These are phyloP conservation scores for Plasmodium adleri DNA, from an alignment of 169 alveolate species.

Conservation along the genomic window DNA sequence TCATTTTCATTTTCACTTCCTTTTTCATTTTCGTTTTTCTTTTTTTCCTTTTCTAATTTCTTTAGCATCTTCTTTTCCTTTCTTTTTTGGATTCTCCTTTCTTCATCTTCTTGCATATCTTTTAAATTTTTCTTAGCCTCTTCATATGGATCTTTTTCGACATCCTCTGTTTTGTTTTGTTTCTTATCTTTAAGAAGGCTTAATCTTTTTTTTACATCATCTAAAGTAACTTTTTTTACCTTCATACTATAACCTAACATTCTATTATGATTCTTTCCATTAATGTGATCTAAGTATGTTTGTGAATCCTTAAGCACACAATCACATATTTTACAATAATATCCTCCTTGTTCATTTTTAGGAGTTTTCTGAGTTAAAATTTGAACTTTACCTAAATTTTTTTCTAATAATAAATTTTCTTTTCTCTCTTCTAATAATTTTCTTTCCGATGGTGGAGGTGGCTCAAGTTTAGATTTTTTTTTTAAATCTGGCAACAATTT, in stretches of 20 bases:
- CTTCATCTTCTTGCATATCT: slow-evolving; percentile 44
- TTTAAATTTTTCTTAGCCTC: slow-evolving; percentile 28
- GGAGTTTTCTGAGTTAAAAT: slow-evolving; percentile 86
- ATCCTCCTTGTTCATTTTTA: slow-evolving; percentile 91
- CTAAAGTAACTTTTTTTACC: slow-evolving; percentile 91
- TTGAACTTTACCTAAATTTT: slow-evolving; percentile 87
- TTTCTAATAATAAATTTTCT: slow-evolving; percentile 83
- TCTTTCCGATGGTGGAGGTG: slow-evolving; percentile 84
- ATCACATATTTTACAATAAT: slow-evolving; percentile 90
- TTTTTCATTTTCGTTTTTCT: slow-evolving; percentile 3
- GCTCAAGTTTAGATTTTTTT: slow-evolving; percentile 62
- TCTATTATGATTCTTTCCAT: slow-evolving; percentile 94
- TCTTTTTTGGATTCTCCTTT: slow-evolving; percentile 28
- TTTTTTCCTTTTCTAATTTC: slow-evolving; percentile 59
- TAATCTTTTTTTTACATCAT: slow-evolving; percentile 88
- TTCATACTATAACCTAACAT: slow-evolving; percentile 95
- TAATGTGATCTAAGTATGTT: slow-evolving; percentile 93
- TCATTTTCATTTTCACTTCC: neutral
- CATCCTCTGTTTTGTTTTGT: slow-evolving; percentile 36
- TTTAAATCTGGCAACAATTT: slow-evolving; percentile 78
- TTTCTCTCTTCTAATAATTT: slow-evolving; percentile 85
- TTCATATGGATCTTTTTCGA: slow-evolving; percentile 39
- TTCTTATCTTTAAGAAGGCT: slow-evolving; percentile 78
- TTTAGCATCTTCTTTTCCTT: slow-evolving; percentile 64
- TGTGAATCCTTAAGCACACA: slow-evolving; percentile 91